Percentiles rank a stretch among this genome's conserved stretches.
Conservation (phyloP, 305 asterid species). For the Nicotiana rustica region DNA sequence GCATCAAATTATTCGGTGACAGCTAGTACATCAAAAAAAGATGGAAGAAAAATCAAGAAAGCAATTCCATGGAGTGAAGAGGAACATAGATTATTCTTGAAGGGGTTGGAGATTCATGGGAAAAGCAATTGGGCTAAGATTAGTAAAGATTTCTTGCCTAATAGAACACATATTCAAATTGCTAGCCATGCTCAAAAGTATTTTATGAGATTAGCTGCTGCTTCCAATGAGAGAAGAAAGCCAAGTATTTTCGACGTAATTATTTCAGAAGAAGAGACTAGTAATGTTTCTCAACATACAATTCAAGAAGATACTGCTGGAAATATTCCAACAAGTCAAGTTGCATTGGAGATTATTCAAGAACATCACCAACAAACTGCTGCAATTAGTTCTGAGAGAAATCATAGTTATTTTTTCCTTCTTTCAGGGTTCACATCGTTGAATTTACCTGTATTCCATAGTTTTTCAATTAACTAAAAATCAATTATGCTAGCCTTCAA, state of each 20-base stretch:
- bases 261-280: background rate
- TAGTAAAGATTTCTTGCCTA: conserved; percentile 11
- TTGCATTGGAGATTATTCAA: background rate
- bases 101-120: background rate
- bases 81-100: background rate
- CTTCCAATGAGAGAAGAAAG: background rate
- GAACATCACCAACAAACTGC: background rate
- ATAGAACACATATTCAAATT: background rate
- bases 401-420: background rate
- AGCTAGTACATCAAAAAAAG: background rate
- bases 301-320: background rate
- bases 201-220: conserved; percentile 15
- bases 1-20: background rate
- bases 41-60: background rate
- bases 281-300: background rate
- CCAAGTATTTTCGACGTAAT: conserved; percentile 3
- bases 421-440: background rate
- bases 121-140: conserved; percentile 24
- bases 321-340: background rate
- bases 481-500: background rate
- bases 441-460: background rate
- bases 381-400: background rate
- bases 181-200: conserved; percentile 21
- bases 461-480: background rate
- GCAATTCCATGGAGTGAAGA: background rate